phyloP scores from a whole-genome alignment of 495 filamentous ascomycete genomes.

The Cudoniella acicularis region DNA sequence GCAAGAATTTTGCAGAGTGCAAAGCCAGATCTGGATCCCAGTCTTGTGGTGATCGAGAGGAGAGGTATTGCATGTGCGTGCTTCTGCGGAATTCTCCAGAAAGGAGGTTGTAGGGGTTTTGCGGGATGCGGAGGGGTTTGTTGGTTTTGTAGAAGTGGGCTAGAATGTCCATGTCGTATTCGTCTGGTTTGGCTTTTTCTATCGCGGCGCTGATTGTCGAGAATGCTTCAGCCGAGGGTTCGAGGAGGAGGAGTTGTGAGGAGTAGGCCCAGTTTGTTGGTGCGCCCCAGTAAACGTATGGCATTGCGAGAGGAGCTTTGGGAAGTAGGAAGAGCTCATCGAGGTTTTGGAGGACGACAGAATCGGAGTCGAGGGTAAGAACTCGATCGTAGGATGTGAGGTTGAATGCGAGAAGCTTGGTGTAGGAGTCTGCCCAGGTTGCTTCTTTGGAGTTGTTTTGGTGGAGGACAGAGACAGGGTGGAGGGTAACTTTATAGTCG shows the following conservation, averaged over 20 bases:
- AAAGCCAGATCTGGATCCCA: slow-evolving; percentile 61
- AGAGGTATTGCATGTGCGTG: slow-evolving; percentile 54
- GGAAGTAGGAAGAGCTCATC: slow-evolving; percentile 63
- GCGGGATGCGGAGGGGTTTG: slow-evolving; percentile 59
- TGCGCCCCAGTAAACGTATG: slow-evolving; percentile 56
- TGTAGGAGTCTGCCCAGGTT: slow-evolving; percentile 49
- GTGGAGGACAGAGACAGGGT: slow-evolving; percentile 45
- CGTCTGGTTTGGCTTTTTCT: slow-evolving; percentile 25
- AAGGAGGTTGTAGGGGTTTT: slow-evolving; percentile 58
- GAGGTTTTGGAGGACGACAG: slow-evolving; percentile 50
- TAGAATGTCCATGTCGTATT: slow-evolving; percentile 60
- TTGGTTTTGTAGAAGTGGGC: slow-evolving; percentile 54
- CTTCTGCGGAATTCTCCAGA: slow-evolving; percentile 52
- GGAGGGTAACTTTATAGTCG: slow-evolving; percentile 48
- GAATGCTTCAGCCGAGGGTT: slow-evolving; percentile 49
- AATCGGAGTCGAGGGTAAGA: slow-evolving; percentile 56
- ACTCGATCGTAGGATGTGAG: slow-evolving; percentile 55
- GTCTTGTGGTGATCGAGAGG: slow-evolving; percentile 32
- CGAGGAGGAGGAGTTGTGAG: slow-evolving; percentile 52
- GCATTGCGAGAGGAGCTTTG: slow-evolving; percentile 48
- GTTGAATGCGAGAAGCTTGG: slow-evolving; percentile 57
- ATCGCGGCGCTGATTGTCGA: slow-evolving; percentile 38
- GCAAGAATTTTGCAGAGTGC: slow-evolving; percentile 59
- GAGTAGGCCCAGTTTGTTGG: slow-evolving; percentile 43
- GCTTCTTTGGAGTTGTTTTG: slow-evolving; percentile 34